Percentiles rank a stretch among this genome's conserved stretches.
phyloP scores from a whole-genome alignment of 163 green algal species.

The Chlamydomonas reinhardtii region DNA sequence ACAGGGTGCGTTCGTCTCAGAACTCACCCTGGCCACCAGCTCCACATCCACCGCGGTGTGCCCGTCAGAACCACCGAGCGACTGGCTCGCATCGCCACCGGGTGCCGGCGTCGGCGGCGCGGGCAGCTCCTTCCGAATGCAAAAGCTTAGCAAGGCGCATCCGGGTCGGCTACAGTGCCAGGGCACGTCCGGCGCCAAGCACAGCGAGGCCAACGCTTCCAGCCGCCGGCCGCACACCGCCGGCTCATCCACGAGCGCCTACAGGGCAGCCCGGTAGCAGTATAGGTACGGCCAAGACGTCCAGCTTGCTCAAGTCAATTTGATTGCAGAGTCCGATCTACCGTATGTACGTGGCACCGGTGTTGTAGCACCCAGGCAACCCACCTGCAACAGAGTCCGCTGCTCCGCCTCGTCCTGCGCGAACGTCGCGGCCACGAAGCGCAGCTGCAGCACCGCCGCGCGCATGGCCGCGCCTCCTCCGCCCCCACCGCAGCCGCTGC shows the following conservation, averaged over 20 bases:
- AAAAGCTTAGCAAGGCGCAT: conserved; percentile 16
- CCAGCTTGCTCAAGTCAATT: too few species aligned
- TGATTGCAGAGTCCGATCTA: too few species aligned
- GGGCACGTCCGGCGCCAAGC: not conserved
- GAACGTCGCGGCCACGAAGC: conserved; percentile 24
- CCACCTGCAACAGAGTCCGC: conserved; percentile 23
- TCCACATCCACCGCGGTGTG: too few species aligned
- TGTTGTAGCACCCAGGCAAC: not conserved
- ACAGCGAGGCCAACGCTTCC: conserved; percentile 35
- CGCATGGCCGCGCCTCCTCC: not conserved
- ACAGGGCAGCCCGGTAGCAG: too few species aligned
- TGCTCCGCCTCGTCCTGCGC: conserved; percentile 4
- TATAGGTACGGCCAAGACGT: not conserved
- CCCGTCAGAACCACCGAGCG: not conserved
- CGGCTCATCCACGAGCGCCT: conserved; percentile 3
- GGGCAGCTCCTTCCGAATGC: conserved; percentile 2
- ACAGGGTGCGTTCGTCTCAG: too few species aligned
- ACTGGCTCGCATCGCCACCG: not conserved
- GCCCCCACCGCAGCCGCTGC: not conserved
- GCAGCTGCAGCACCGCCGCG: conserved; percentile 1
- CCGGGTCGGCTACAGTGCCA: conserved; percentile 3
- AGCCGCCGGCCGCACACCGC: not conserved
- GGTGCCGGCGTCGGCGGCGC: too few species aligned
- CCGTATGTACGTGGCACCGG: not conserved
- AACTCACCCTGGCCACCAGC: not conserved